These are phyloP conservation scores for Apiospora phragmitis DNA, from an alignment of 2,329 filamentous ascomycete species.

Conservation along the genomic window DNA sequence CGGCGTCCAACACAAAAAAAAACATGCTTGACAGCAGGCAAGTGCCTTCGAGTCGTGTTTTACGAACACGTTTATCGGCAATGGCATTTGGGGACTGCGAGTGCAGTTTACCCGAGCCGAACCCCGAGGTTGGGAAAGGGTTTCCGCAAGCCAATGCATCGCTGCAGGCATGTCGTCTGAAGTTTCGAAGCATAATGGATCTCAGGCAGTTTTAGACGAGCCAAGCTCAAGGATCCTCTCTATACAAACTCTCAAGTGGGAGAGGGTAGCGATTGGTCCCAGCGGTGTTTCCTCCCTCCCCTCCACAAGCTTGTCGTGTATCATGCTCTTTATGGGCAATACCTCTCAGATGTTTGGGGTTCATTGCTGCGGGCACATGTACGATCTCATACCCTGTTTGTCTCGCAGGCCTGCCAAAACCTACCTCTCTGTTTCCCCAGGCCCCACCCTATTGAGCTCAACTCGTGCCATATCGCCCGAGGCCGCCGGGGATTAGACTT, in stretches of 20 bases:
- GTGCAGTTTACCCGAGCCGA: not conserved
- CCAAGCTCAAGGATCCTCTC: slow-evolving; percentile 4
- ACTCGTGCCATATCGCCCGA: slow-evolving; percentile 13
- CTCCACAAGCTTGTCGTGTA: slow-evolving; percentile 15
- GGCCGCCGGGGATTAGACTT: slow-evolving; percentile 18
- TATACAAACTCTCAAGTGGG: slow-evolving; percentile 6
- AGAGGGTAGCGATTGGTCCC: slow-evolving; percentile 14
- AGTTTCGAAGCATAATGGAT: not conserved
- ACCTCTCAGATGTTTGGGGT: slow-evolving; percentile 11
- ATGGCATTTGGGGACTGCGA: slow-evolving; percentile 3
- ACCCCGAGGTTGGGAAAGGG: slow-evolving; percentile 5
- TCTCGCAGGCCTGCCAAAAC: slow-evolving; percentile 29
- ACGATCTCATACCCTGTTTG: slow-evolving; percentile 26
- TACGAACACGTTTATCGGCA: slow-evolving; percentile 4
- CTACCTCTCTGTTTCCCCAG: slow-evolving; percentile 9
- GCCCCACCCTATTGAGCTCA: slow-evolving; percentile 16
- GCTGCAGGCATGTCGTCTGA: slow-evolving; percentile 8
- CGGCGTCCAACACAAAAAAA: not conserved
- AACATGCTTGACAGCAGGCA: not conserved
- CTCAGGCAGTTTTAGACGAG: slow-evolving; percentile 13
- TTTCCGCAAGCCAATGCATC: slow-evolving; percentile 2
- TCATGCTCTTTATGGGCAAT: slow-evolving; percentile 18
- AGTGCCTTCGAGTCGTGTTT: slow-evolving; percentile 5
- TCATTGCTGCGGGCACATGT: slow-evolving; percentile 1
- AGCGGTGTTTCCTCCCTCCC: not conserved